Percentiles rank a stretch among this genome's conserved stretches.
Conservation (phyloP, 257 asterid species). For the Perilla frutescens region DNA sequence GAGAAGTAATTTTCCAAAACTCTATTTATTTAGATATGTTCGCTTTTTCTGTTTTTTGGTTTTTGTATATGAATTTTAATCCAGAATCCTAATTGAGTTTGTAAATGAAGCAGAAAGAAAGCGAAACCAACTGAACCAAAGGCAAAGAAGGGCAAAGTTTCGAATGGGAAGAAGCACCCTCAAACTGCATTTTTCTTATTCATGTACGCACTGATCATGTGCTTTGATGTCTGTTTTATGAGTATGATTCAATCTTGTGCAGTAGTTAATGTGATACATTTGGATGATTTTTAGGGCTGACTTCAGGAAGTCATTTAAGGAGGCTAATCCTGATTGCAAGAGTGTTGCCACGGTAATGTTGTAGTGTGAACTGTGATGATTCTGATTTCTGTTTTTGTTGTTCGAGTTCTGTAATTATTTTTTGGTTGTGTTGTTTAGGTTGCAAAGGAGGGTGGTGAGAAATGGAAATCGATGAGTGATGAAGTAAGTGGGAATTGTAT, state of each 20-base stretch:
- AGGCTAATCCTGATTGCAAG: conserved; percentile 77
- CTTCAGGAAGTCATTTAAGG: conserved; percentile 71
- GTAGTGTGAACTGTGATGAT: background rate
- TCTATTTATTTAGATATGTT: background rate
- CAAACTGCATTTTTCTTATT: conserved; percentile 82
- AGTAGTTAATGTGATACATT: background rate
- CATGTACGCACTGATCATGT: conserved; percentile 48
- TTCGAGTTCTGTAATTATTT: background rate
- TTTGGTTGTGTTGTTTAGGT: conserved; percentile 45
- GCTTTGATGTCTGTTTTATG: background rate
- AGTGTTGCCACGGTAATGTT: conserved; percentile 51
- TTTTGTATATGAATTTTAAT: background rate
- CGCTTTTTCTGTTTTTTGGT: too few species aligned
- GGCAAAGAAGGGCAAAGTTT: conserved; percentile 52
- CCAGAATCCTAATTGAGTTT: background rate
- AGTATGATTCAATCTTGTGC: background rate
- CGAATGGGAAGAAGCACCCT: conserved; percentile 71
- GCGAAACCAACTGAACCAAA: conserved; percentile 49
- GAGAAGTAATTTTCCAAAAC: conserved; percentile 44
- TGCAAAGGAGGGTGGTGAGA: conserved; percentile 88
- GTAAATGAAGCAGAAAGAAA: conserved; percentile 53
- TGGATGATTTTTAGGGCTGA: conserved; percentile 57
- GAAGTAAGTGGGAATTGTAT: conserved; percentile 52
- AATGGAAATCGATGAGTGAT: conserved; percentile 76
- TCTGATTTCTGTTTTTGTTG: background rate